Evolutionary conservation across 2,329 filamentous ascomycete species (phyloP), one percentile per base, ranked within the genome.

Genomic region (Acrocalymma vagum): DNA sequence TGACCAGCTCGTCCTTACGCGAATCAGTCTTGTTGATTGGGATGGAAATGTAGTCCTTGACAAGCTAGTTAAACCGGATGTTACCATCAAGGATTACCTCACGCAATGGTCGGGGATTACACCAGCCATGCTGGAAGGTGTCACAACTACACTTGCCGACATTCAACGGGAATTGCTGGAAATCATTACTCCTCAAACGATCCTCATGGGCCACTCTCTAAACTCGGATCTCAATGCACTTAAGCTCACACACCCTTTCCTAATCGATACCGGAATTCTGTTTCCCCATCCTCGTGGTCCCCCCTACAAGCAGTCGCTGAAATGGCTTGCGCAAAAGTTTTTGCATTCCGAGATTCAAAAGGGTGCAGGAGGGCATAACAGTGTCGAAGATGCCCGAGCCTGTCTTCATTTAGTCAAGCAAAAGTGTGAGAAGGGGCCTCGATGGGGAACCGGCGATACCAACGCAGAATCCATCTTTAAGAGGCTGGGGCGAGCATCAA

Each of bases 31-130:
- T 25, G 76, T 99, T 6, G 77, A 84, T 45, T 99, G 94, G 93
- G 83, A 91, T 55, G 92, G 92, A 32, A 82, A 84, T 22, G 81
- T 88, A 8, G 78, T 96, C 11, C 73, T 97, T 35, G 94, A 99
- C 66, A 88, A 95, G 72, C 81, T 97, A 9, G 94, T 99, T 60
- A 95, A 94, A 73, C 94, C 94, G 0, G 80, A 85, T 29, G 86
- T 88, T 53, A 86, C 89, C n/a, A 92, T 99, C 60, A 86, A 83
- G 41, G 88, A 99, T 75, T 97, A 99, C 66, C 79, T 99, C 26
- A 99, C 94, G 1, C 86, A 81, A 56, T 78, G 85, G 70, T 99
- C 94, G 1, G 94, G 94, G 49, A 96, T 99, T 62, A 99, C 93
- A 3, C 80, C 88, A 59, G 83, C 85, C 51, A 91, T 92, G 82